Base-by-base conservation (phyloP, 441 rosid genomes). In the Macaranga tanarius region DNA sequence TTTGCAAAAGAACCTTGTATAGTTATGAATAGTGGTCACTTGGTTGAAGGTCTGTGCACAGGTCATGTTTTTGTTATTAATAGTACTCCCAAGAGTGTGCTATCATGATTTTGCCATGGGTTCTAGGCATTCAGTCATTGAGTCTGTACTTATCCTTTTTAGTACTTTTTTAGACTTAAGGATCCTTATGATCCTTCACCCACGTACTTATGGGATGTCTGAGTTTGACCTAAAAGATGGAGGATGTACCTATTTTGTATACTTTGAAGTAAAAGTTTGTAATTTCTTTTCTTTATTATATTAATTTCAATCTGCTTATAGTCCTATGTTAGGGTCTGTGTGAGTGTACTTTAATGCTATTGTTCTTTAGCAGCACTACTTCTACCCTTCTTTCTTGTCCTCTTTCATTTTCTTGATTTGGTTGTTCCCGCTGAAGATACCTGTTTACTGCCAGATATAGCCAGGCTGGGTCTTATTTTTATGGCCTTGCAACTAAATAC, bases 11-110 rank as follows among this genome's bases (percentile, higher is more conserved):
- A 70, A 55, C 44, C 17, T 64, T 82, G 84, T 88, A 78, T 78
- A 85, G 86, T 78, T 82, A 69, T 60, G 74, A 75, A 79, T 69
- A 65, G 77, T 74, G 69, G 74, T 84, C 56, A 67, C 73, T 74
- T 65, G 65, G 77, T 77, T 84, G 86, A 77, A 82, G 83, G 80
- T 75, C 56, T 68, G 87, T 78, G 87, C 87, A 79, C 82, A 70
- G 80, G 81, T 77, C 65, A 48, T 72, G 69, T 76, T 77, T 63
- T 76, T 50, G 56, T 73, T 71, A 59, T 72, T 59, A 62, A 70
- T 71, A 85, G 71, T 75, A 71, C 34, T 68, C 63, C 70, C 50
- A 73, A 76, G 81, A 83, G 80, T 62, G n/a, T 72, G 70, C 80
- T 70, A 62, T 58, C 66, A 50, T 76, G 73, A 70, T 75, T 74